phyloP scores from a whole-genome alignment of 2,329 filamentous ascomycete genomes.

The Paracoccidioides brasiliensis region DNA sequence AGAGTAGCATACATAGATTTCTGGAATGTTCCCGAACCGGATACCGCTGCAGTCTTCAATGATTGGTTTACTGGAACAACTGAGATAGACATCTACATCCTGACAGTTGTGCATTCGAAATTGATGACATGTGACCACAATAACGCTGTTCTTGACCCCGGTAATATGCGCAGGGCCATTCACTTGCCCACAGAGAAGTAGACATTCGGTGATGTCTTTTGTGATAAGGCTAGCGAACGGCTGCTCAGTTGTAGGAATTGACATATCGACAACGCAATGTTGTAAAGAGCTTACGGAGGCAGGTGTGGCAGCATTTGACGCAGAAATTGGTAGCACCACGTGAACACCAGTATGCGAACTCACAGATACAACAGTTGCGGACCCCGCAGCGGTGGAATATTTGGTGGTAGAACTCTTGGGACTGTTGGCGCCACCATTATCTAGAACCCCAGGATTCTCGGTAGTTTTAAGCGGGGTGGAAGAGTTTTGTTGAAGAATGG shows the following conservation, averaged over 20 bases:
- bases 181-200: conserved; percentile 68
- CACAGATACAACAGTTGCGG: conserved; percentile 51
- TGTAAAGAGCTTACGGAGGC: conserved; percentile 58
- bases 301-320: conserved; percentile 57
- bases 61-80: conserved; percentile 72
- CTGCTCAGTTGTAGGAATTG: conserved; percentile 45
- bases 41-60: conserved; percentile 78
- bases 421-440: neutral
- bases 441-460: neutral
- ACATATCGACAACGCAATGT: conserved; percentile 69
- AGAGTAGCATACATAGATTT: conserved; percentile 47
- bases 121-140: conserved; percentile 72
- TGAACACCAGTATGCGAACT: conserved; percentile 54
- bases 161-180: conserved; percentile 76
- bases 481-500: conserved; percentile 13
- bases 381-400: conserved; percentile 11
- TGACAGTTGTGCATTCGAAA: conserved; percentile 82
- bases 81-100: conserved; percentile 71
- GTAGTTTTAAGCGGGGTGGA: neutral
- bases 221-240: conserved; percentile 61
- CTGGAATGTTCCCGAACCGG: conserved; percentile 64
- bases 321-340: conserved; percentile 62
- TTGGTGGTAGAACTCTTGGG: neutral
- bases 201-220: conserved; percentile 53
- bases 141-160: conserved; percentile 53